phyloP scores from a whole-genome alignment of 805 yeast genomes.

The Candida sithepensis region DNA sequence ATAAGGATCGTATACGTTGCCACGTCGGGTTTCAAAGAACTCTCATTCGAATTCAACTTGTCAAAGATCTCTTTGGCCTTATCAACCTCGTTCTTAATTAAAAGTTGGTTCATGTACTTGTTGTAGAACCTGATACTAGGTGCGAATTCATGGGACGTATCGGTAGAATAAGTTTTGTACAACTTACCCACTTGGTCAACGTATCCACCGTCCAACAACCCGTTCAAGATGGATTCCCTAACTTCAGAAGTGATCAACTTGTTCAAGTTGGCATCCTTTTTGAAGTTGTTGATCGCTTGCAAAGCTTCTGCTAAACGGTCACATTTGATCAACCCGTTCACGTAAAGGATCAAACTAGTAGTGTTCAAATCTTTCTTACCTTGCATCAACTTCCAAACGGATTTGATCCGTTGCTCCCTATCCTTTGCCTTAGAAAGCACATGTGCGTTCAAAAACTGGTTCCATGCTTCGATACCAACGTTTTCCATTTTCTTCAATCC shows the following conservation, averaged over 20 bases:
- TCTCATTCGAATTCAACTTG: constrained; percentile 32
- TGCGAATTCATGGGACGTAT: constrained; percentile 19
- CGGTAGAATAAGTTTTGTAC: constrained; percentile 22
- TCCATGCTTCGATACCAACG: constrained; percentile 46
- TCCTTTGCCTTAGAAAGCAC: constrained; percentile 22
- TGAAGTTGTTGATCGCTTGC: constrained; percentile 32
- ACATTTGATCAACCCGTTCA: constrained; percentile 44
- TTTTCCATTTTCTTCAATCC: constrained; percentile 25
- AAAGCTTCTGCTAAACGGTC: constrained; percentile 41
- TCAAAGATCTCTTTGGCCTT: constrained; percentile 48
- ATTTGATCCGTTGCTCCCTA: constrained; percentile 36
- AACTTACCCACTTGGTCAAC: constrained; percentile 38
- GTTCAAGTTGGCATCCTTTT: constrained; percentile 27
- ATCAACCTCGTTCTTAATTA: constrained; percentile 36
- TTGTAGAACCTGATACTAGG: constrained; percentile 53
- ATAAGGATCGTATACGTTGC: constrained; percentile 61
- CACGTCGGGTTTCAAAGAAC: constrained; percentile 49
- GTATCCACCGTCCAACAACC: constrained; percentile 37
- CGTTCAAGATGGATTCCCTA: constrained; percentile 44
- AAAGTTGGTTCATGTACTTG: constrained; percentile 41
- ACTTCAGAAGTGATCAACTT: constrained; percentile 36
- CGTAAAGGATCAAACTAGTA: constrained; percentile 44
- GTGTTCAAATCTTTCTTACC: constrained; percentile 40
- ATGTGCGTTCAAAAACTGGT: constrained; percentile 43
- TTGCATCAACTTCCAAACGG: constrained; percentile 29